phyloP scores from a whole-genome alignment of 1,284 basidiomycete genomes.

The Moesziomyces globuligerus region DNA sequence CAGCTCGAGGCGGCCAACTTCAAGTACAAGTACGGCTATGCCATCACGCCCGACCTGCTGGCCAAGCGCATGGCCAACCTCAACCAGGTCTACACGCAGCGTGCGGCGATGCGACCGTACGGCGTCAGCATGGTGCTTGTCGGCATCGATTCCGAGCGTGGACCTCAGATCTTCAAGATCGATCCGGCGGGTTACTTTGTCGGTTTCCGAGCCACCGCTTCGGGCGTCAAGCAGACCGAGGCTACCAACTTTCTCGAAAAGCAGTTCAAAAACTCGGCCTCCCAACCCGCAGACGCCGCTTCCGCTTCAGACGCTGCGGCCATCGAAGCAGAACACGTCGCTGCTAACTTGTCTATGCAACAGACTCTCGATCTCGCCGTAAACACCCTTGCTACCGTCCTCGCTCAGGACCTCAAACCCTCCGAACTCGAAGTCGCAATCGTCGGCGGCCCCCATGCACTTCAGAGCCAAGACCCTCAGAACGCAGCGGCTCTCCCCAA shows the following conservation, averaged over 20 bases:
- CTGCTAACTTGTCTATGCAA: slow-evolving; percentile 48
- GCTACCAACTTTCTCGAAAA: slow-evolving; percentile 97
- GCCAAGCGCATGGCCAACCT: slow-evolving; percentile 95
- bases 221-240: slow-evolving; percentile 98
- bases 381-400: slow-evolving; percentile 92
- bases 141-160: slow-evolving; percentile 85
- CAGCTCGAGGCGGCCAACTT: slow-evolving; percentile 91
- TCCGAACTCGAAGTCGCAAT: slow-evolving; percentile 72
- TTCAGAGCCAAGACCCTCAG: slow-evolving; percentile 8
- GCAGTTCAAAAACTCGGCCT: slow-evolving; percentile 89
- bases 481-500: slow-evolving; percentile 33
- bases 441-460: slow-evolving; percentile 58
- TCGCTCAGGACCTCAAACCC: slow-evolving; percentile 88
- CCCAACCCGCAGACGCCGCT: slow-evolving; percentile 6
- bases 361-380: slow-evolving; percentile 81
- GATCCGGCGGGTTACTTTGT: slow-evolving; percentile 99
- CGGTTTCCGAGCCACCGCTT: slow-evolving; percentile 94
- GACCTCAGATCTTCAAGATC: slow-evolving; percentile 94
- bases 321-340: slow-evolving; percentile 46
- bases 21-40: slow-evolving; percentile 94
- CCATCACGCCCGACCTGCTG: slow-evolving; percentile 94
- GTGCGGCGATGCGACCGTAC: slow-evolving; percentile 94
- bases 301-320: slow-evolving; percentile 54
- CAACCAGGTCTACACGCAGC: slow-evolving; percentile 98
- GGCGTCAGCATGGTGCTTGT: slow-evolving; percentile 98